phyloP scores from a whole-genome alignment of 495 filamentous ascomycete species.

The Geopyxis carbonaria region DNA sequence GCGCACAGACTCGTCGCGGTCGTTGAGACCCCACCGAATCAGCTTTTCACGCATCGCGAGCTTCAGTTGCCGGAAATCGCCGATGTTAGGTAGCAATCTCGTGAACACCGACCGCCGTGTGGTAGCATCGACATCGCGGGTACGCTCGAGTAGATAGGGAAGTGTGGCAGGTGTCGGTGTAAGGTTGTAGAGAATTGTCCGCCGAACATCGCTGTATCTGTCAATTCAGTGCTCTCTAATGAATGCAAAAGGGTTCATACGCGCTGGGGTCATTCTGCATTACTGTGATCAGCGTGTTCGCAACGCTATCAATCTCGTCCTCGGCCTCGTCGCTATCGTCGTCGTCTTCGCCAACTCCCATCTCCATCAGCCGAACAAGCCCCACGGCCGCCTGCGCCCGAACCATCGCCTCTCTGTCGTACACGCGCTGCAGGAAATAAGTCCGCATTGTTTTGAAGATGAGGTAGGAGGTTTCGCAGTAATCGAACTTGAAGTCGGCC shows the following conservation, averaged over 20 bases:
- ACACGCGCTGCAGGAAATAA: slow-evolving; percentile 62
- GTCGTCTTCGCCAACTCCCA: slow-evolving; percentile 49
- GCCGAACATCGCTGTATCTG: slow-evolving; percentile 48
- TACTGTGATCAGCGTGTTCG: slow-evolving; percentile 50
- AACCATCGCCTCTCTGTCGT: slow-evolving; percentile 84
- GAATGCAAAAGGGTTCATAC: slow-evolving; percentile 5
- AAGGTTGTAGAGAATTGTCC: slow-evolving; percentile 73
- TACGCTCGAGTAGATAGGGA: slow-evolving; percentile 81
- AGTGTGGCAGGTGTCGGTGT: slow-evolving; percentile 74
- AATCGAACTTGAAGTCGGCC: slow-evolving; percentile 31
- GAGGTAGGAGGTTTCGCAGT: slow-evolving; percentile 42
- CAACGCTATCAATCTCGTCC: slow-evolving; percentile 43
- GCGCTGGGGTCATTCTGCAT: slow-evolving; percentile 89
- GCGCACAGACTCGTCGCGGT: slow-evolving; percentile 85
- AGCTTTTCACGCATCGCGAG: slow-evolving; percentile 93
- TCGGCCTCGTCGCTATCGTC: slow-evolving; percentile 33
- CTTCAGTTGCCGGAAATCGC: slow-evolving; percentile 89
- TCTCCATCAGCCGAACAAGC: slow-evolving; percentile 60
- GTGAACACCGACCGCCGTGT: slow-evolving; percentile 79
- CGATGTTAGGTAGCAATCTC: slow-evolving; percentile 68
- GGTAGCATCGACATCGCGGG: slow-evolving; percentile 67
- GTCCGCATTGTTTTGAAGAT: slow-evolving; percentile 63
- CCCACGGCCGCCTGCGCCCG: slow-evolving; percentile 88
- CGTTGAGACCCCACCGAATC: slow-evolving; percentile 83
- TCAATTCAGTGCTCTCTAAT: slow-evolving; percentile 1